Percentiles rank a stretch among this genome's conserved stretches.
These are phyloP conservation scores for Plasmodium gaboni DNA, from an alignment of 169 alveolate genomes.

Conservation along the genomic window DNA sequence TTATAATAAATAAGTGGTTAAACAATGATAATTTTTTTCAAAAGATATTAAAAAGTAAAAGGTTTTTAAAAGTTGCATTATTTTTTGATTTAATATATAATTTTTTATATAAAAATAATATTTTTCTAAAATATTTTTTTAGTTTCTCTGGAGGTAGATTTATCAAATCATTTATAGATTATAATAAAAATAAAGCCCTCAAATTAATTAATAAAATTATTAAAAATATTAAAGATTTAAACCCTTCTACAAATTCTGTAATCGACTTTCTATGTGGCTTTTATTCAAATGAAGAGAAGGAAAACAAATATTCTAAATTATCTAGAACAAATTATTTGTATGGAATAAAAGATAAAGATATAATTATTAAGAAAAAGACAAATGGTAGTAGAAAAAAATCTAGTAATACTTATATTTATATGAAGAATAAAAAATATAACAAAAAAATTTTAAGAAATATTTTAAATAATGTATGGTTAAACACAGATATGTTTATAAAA, in stretches of 20 bases:
- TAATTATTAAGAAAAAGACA: not conserved
- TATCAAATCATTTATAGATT: constrained; percentile 26
- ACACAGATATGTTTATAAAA: constrained; percentile 55
- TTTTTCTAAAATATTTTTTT: constrained; percentile 36
- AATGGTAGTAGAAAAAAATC: constrained; percentile 7
- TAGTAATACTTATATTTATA: constrained; percentile 14
- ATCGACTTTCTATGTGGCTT: constrained; percentile 30
- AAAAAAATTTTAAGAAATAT: constrained; percentile 29
- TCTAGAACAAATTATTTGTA: not conserved
- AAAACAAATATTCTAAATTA: not conserved
- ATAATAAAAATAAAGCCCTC: constrained; percentile 41
- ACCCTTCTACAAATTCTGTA: constrained; percentile 38
- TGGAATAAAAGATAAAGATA: not conserved
- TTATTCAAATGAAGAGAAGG: constrained; percentile 9
- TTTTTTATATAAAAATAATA: constrained; percentile 21
- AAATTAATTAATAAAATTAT: constrained; percentile 42
- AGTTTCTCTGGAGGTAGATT: constrained; percentile 37
- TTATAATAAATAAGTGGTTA: constrained; percentile 54
- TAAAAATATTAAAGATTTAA: constrained; percentile 27
- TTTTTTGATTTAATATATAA: constrained; percentile 48
- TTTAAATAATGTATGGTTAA: constrained; percentile 61
- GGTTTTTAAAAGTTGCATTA: constrained; percentile 19
- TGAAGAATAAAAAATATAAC: constrained; percentile 31
- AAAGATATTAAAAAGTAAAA: constrained; percentile 23
- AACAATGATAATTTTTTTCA: constrained; percentile 20